Conservation (phyloP, 148 eudicot species). For the Nepenthes gracilis region DNA sequence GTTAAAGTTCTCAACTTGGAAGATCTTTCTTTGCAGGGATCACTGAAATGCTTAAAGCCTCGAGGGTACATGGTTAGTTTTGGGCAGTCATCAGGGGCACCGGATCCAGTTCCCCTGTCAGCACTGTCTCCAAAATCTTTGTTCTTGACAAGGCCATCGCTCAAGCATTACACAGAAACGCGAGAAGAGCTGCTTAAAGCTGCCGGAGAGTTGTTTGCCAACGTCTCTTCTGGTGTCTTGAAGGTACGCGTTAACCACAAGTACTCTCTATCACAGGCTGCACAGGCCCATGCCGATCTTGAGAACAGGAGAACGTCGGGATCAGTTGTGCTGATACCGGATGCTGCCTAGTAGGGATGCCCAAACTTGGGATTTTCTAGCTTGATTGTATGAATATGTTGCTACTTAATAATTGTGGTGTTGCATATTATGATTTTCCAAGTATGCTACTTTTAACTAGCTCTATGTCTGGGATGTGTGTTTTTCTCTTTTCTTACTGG, state of each 20-base stretch:
- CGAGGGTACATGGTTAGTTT: conserved; percentile 67
- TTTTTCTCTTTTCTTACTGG: too few relatives aligned
- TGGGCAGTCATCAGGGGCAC: conserved; percentile 65
- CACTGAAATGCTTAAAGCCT: conserved; percentile 59
- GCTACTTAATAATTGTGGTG: too few relatives aligned
- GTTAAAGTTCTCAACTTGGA: background rate
- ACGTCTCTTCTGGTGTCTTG: conserved; percentile 43
- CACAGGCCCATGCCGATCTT: conserved; percentile 70
- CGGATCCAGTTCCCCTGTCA: conserved; percentile 60
- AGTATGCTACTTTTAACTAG: too few relatives aligned
- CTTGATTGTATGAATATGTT: too few relatives aligned
- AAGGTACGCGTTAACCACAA: conserved; percentile 58
- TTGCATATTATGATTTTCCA: too few relatives aligned
- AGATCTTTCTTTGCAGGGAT: conserved; percentile 41
- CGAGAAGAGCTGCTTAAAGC: conserved; percentile 71
- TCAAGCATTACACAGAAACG: conserved; percentile 41
- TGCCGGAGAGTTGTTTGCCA: conserved; percentile 59
- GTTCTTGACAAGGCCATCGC: conserved; percentile 52
- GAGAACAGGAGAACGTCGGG: conserved; percentile 65
- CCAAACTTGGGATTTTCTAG: too few relatives aligned
- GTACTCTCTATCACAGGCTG: conserved; percentile 68
- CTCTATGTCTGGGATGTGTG: too few relatives aligned
- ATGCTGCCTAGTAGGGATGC: conserved; percentile 1
- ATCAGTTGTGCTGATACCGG: conserved; percentile 75
- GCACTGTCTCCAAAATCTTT: conserved; percentile 58